Percentiles rank a stretch among this genome's conserved stretches.
phyloP scores from a whole-genome alignment of 345 rosid species.

The Erodium maritimum region DNA sequence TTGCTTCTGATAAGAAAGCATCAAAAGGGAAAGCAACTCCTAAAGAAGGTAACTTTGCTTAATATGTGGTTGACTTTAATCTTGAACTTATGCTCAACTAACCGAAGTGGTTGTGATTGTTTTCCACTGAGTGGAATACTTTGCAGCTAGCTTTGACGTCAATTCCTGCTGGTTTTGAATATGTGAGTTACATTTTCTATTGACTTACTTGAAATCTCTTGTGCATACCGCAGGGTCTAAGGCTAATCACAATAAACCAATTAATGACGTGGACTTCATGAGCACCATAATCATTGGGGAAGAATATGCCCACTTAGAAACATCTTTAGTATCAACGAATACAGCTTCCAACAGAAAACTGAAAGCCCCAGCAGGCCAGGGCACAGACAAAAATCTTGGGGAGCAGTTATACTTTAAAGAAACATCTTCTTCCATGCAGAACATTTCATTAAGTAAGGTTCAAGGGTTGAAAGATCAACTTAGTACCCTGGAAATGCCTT shows the following conservation, averaged over 20 bases:
- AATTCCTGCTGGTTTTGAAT: too few relatives aligned
- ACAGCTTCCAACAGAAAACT: constrained; percentile 6
- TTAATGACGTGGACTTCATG: not conserved
- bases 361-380: constrained; percentile 21
- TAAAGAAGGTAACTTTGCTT: not conserved
- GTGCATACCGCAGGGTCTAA: not conserved
- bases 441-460: constrained; percentile 8
- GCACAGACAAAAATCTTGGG: constrained; percentile 10
- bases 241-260: not conserved
- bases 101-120: too few relatives aligned
- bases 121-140: too few relatives aligned
- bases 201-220: too few relatives aligned
- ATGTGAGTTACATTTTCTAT: too few relatives aligned
- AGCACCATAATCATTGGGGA: not conserved
- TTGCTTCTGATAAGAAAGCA: too few relatives aligned
- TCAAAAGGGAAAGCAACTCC: not conserved
- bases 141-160: too few relatives aligned
- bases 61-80: too few relatives aligned
- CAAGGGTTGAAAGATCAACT: constrained; percentile 9
- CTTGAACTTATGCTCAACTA: not conserved
- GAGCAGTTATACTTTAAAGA: constrained; percentile 8
- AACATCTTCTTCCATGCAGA: constrained; percentile 21
- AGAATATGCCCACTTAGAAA: not conserved
- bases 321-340: not conserved
- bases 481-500: constrained; percentile 17